A percentile compares a stretch with the other conserved stretches of the same genome.
Conservation (phyloP, 495 filamentous ascomycete genomes). For the Rostrohypoxylon terebratum region DNA sequence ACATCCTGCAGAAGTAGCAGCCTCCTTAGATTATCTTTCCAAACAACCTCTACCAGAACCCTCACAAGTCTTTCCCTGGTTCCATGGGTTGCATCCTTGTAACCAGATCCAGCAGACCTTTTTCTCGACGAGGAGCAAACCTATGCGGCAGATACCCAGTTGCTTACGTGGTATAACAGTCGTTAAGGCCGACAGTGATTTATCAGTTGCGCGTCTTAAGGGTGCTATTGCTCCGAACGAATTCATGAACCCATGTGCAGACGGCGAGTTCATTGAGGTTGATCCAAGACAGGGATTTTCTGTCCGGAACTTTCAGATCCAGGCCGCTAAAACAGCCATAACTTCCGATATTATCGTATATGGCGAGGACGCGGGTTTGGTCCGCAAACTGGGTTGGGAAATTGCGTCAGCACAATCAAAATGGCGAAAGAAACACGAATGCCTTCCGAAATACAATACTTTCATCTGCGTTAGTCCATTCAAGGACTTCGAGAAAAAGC, state of each 20-base stretch:
- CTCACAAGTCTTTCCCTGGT: constrained; percentile 91
- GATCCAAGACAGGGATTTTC: constrained; percentile 88
- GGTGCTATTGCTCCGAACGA: constrained; percentile 86
- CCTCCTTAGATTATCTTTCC: constrained; percentile 78
- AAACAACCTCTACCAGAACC: constrained; percentile 86
- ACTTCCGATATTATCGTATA: constrained; percentile 94
- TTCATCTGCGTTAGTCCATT: constrained; percentile 80
- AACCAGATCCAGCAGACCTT: constrained; percentile 91
- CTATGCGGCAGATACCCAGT: constrained; percentile 76
- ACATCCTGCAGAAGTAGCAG: constrained; percentile 71
- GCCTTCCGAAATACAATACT: constrained; percentile 79
- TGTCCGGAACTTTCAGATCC: constrained; percentile 96
- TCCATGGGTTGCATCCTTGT: constrained; percentile 91
- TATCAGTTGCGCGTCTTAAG: constrained; percentile 80
- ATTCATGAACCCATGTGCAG: constrained; percentile 65
- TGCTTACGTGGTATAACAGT: constrained; percentile 86
- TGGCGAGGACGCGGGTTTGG: constrained; percentile 73
- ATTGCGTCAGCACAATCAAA: constrained; percentile 79
- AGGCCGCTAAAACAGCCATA: constrained; percentile 87
- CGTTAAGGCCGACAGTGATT: constrained; percentile 88
- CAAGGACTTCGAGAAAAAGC: constrained; percentile 75
- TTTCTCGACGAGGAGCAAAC: constrained; percentile 81
- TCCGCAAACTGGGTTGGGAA: constrained; percentile 74
- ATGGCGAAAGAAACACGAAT: constrained; percentile 74
- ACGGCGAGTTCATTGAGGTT: constrained; percentile 73